Conservation (phyloP, 73 alveolate genomes). For the Durusdinium trenchii region DNA sequence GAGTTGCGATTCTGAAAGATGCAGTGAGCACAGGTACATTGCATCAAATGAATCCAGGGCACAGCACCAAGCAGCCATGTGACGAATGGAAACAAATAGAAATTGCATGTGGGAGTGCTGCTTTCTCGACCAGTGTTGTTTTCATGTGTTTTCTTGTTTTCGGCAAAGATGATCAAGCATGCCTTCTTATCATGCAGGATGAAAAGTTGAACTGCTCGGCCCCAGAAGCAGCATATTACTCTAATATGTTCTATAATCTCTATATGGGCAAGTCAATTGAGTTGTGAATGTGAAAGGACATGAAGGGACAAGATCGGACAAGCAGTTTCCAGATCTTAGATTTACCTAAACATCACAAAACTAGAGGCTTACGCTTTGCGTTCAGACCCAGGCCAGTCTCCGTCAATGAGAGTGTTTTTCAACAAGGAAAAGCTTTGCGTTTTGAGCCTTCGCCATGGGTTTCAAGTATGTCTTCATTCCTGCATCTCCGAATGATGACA, state of each 20-base stretch:
- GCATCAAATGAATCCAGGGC: too few species aligned
- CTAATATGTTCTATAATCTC: not conserved
- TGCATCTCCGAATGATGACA: slow-evolving; percentile 67
- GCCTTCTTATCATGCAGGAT: too few species aligned
- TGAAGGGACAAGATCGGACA: not conserved
- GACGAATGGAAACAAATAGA: too few species aligned
- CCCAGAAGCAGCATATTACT: not conserved
- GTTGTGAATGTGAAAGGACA: not conserved
- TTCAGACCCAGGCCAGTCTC: not conserved
- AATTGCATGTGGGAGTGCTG: too few species aligned
- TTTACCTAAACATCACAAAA: not conserved
- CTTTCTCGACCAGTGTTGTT: too few species aligned
- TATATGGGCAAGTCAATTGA: not conserved
- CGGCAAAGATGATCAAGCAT: too few species aligned
- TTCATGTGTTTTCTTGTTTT: too few species aligned
- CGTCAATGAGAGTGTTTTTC: not conserved
- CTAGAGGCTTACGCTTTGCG: not conserved
- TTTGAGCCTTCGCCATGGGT: slow-evolving; percentile 50
- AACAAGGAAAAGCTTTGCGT: not conserved
- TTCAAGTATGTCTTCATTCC: slow-evolving; percentile 94
- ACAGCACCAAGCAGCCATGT: too few species aligned
- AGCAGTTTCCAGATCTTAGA: not conserved
- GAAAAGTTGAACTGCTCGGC: too few species aligned
- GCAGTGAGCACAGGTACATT: too few species aligned
- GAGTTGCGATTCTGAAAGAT: too few species aligned